phyloP scores from a whole-genome alignment of 805 yeast genomes.

The Wickerhamomyces alni region DNA sequence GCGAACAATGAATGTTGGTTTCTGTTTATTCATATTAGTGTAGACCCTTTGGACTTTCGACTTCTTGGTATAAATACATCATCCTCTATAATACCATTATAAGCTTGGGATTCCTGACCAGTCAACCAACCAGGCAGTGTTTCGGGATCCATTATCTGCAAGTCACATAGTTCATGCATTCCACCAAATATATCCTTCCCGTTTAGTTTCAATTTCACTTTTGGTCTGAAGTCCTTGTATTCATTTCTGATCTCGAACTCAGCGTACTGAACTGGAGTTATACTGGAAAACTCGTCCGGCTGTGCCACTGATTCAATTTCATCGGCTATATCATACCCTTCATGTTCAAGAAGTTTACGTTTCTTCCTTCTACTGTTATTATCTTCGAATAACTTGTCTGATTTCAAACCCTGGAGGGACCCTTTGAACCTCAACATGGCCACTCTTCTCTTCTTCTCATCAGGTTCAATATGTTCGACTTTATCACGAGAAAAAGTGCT shows the following conservation, averaged over 20 bases:
- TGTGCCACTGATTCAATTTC: conserved; percentile 13
- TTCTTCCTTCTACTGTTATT: conserved; percentile 12
- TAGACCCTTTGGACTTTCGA: not conserved
- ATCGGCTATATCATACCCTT: conserved; percentile 15
- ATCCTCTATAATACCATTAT: conserved; percentile 40
- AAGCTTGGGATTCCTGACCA: conserved; percentile 55
- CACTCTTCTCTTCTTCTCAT: conserved; percentile 29
- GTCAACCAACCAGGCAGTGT: conserved; percentile 70
- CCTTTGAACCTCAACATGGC: conserved; percentile 66
- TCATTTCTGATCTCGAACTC: conserved; percentile 37
- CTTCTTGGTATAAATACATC: conserved; percentile 21
- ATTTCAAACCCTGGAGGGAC: conserved; percentile 27
- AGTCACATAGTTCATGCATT: conserved; percentile 56
- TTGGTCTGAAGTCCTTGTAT: conserved; percentile 14
- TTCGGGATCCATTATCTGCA: conserved; percentile 44
- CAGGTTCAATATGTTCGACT: conserved; percentile 5
- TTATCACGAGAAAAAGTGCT: conserved; percentile 22
- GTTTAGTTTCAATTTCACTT: conserved; percentile 29
- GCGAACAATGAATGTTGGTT: not conserved
- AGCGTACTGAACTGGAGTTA: conserved; percentile 53
- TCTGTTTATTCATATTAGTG: not conserved
- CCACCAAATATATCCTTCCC: conserved; percentile 81
- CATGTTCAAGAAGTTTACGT: conserved; percentile 2
- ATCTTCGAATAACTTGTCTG: conserved; percentile 36
- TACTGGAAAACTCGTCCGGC: conserved; percentile 39